Percentiles rank a stretch among this genome's conserved stretches.
Conservation (phyloP, 257 asterid genomes). For the Gynochthodes officinalis region DNA sequence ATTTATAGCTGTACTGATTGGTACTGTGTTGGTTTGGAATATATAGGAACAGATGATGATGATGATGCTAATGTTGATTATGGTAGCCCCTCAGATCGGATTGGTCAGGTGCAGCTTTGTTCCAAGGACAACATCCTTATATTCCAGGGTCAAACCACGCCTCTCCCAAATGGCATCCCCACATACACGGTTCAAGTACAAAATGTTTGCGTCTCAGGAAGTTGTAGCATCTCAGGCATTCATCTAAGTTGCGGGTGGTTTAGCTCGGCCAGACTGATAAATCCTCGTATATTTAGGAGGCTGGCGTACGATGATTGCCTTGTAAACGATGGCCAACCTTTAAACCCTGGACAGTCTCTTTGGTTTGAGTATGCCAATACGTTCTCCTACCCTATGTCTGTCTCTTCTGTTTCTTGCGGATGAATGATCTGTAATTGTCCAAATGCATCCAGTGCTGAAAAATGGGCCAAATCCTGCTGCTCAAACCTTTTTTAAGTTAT, state of each 20-base stretch:
- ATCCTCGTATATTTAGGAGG: conserved; percentile 51
- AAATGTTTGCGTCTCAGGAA: conserved; percentile 43
- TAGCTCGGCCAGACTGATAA: conserved; percentile 53
- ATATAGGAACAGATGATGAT: background rate
- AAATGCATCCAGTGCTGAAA: no score
- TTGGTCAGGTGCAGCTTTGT: conserved; percentile 25
- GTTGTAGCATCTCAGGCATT: conserved; percentile 52
- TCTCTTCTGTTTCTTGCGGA: conserved; percentile 44
- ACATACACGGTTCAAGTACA: conserved; percentile 50
- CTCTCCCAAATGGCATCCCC: conserved; percentile 69
- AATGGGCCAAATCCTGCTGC: no score
- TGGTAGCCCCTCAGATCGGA: conserved; percentile 29
- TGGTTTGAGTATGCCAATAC: conserved; percentile 69
- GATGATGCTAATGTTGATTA: conserved; percentile 1
- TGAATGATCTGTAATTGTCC: background rate
- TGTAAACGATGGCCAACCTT: conserved; percentile 54
- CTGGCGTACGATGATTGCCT: conserved; percentile 53
- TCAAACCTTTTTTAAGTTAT: no score
- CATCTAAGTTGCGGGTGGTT: conserved; percentile 78
- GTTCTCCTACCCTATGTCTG: conserved; percentile 41
- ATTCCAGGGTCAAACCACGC: conserved; percentile 40
- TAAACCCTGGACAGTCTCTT: conserved; percentile 36
- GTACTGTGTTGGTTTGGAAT: background rate
- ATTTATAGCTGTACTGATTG: no score
- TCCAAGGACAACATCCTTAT: conserved; percentile 41